phyloP scores from a whole-genome alignment of 495 filamentous ascomycete species.

The Daldinia decipiens region DNA sequence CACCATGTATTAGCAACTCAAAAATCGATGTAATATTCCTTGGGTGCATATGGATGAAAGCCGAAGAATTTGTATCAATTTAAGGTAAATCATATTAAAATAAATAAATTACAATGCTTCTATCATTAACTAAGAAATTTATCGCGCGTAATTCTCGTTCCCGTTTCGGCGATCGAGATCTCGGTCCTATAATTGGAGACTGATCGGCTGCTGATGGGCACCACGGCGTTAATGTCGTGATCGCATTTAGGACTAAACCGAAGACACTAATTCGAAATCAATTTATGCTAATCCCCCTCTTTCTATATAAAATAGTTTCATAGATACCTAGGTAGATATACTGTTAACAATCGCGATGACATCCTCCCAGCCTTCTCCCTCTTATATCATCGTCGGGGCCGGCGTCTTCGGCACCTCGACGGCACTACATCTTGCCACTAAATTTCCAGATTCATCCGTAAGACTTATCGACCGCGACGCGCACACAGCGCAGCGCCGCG shows the following conservation, averaged over 20 bases:
- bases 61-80: background rate
- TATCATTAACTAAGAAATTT: background rate
- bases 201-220: constrained; percentile 28
- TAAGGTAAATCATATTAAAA: background rate
- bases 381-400: constrained; percentile 70
- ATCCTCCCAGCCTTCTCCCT: constrained; percentile 40
- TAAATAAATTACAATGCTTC: no score
- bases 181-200: constrained; percentile 28
- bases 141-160: background rate
- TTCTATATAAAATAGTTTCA: background rate
- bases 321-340: no score
- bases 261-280: background rate
- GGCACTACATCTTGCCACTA: constrained; percentile 66
- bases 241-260: background rate
- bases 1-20: no score
- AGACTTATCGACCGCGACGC: constrained; percentile 67
- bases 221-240: constrained; percentile 8
- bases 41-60: background rate
- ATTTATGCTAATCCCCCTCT: background rate
- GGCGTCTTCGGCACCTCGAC: constrained; percentile 75
- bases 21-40: no score
- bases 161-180: constrained; percentile 18
- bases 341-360: constrained; percentile 25
- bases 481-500: constrained; percentile 52
- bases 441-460: constrained; percentile 61